Conservation (phyloP, 148 eudicot genomes). For the Amaranthus hypochondriacus region DNA sequence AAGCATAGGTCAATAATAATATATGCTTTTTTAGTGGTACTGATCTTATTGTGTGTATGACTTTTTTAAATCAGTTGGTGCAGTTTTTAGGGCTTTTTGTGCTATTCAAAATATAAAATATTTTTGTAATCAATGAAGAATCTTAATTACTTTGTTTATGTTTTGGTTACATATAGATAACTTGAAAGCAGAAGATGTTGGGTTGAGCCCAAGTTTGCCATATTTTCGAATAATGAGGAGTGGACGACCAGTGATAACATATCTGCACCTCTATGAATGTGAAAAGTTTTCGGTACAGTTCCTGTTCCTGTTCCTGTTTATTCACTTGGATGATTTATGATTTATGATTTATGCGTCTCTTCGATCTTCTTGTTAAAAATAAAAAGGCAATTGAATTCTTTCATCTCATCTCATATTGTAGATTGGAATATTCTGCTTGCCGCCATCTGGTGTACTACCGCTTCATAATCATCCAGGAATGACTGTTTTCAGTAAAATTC, state of each 20-base stretch:
- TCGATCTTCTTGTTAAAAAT: not conserved
- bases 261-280: conserved; percentile 58
- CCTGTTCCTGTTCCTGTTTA: not conserved
- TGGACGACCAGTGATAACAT: conserved; percentile 49
- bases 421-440: conserved; percentile 92
- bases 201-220: conserved; percentile 53
- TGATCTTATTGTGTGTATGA: not conserved
- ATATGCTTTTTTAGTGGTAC: too few species aligned
- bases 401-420: conserved; percentile 14
- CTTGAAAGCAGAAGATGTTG: conserved; percentile 59
- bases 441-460: conserved; percentile 70
- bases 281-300: conserved; percentile 70
- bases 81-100: too few species aligned
- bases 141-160: not conserved
- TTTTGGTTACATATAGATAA: conserved; percentile 35
- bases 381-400: not conserved
- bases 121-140: not conserved
- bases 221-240: conserved; percentile 37
- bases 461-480: conserved; percentile 91
- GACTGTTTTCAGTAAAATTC: conserved; percentile 87
- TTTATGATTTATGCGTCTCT: too few species aligned
- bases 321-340: not conserved
- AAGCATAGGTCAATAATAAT: too few species aligned
- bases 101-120: too few species aligned
- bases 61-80: not conserved